Percentiles rank a stretch among this genome's conserved stretches.
Evolutionary conservation across 2,329 filamentous ascomycete species (phyloP).

Genomic region (Sarocladium oryzae): DNA sequence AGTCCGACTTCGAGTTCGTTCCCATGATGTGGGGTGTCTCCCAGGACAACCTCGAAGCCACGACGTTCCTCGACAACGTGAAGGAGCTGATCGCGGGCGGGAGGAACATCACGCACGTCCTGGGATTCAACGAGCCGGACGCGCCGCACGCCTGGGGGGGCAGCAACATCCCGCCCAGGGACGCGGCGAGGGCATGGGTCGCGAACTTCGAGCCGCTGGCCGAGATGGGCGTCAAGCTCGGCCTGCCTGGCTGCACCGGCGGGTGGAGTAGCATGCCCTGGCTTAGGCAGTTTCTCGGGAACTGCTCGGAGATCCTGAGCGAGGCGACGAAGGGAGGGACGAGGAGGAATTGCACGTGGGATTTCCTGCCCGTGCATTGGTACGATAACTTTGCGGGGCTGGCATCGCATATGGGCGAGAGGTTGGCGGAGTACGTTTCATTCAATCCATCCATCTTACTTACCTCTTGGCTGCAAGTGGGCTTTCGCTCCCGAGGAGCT

Average conservation of each 20-base stretch:
- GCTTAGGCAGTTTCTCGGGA: constrained; percentile 58
- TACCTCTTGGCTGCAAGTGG: no score
- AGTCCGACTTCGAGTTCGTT: constrained; percentile 62
- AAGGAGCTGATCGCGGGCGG: constrained; percentile 45
- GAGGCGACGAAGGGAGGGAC: constrained; percentile 16
- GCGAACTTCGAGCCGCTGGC: constrained; percentile 64
- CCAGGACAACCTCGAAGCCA: constrained; percentile 41
- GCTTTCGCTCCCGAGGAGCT: no score
- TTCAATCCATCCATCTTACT: no score
- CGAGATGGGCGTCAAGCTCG: constrained; percentile 57
- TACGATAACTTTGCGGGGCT: constrained; percentile 65
- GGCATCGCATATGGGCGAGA: constrained; percentile 57
- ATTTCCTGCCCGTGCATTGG: constrained; percentile 61
- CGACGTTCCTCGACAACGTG: constrained; percentile 55
- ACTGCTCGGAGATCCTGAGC: constrained; percentile 54
- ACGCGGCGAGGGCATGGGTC: constrained; percentile 64
- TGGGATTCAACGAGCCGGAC: constrained; percentile 80
- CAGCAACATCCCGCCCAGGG: constrained; percentile 49
- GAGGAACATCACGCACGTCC: constrained; percentile 57
- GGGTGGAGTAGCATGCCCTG: constrained; percentile 54
- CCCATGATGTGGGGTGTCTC: constrained; percentile 71
- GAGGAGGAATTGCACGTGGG: constrained; percentile 50
- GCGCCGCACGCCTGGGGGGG: constrained; percentile 50
- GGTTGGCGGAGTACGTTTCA: constrained; percentile 27
- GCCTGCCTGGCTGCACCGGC: constrained; percentile 65